These are phyloP conservation scores for Hyaloperonospora brassicae DNA, from an alignment of 352 stramenopile species.

Conservation along the genomic window DNA sequence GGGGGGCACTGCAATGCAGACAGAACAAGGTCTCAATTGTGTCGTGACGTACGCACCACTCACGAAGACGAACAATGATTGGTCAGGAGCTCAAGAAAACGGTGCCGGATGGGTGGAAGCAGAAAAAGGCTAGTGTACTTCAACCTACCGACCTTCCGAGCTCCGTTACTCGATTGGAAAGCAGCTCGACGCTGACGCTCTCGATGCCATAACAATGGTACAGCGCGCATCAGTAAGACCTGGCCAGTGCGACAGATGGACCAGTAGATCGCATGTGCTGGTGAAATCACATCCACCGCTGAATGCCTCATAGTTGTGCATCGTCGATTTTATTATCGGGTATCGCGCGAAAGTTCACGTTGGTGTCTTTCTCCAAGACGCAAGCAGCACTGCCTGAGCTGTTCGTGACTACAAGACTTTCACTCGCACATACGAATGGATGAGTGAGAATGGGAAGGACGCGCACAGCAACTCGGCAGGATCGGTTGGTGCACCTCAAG, in stretches of 20 bases:
- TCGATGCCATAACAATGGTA: constrained; percentile 58
- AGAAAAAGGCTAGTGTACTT: constrained; percentile 14
- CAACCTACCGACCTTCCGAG: constrained; percentile 3
- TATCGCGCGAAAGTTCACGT: no score
- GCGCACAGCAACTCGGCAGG: no score
- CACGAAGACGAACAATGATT: constrained; percentile 8
- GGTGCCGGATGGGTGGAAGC: constrained; percentile 5
- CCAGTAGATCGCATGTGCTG: not conserved
- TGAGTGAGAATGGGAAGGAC: no score
- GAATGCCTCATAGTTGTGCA: no score
- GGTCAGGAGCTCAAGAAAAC: constrained; percentile 2
- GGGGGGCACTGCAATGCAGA: not conserved
- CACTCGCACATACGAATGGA: no score
- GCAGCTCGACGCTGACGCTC: constrained; percentile 35
- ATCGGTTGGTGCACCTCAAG: no score
- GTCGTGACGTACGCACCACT: constrained; percentile 7
- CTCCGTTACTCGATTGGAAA: constrained; percentile 4
- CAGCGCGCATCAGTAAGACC: constrained; percentile 50
- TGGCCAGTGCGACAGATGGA: no score
- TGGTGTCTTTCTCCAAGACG: no score
- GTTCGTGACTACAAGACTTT: no score
- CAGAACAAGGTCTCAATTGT: constrained; percentile 6
- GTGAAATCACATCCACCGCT: no score
- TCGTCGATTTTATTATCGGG: no score
- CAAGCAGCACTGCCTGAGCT: no score